Evolutionary conservation across 1,139 yeast species (phyloP).

Genomic region (Trichomonascaceae sp.): DNA sequence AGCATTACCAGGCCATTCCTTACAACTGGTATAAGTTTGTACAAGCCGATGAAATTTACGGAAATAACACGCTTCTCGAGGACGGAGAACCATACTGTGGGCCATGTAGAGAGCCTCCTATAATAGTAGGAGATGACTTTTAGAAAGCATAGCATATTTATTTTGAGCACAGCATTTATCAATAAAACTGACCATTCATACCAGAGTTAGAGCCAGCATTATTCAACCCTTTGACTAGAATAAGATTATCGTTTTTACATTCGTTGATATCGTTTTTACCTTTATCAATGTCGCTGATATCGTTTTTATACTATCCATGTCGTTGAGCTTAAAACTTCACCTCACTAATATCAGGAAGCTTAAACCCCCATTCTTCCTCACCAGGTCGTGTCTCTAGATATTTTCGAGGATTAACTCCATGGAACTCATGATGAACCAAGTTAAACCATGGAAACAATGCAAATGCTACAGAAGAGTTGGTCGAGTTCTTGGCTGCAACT

Average conservation of each 20-base stretch:
- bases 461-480: conserved; percentile 57
- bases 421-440: conserved; percentile 74
- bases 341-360: conserved; percentile 17
- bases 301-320: no score
- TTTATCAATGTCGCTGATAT: no score
- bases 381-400: conserved; percentile 60
- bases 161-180: neutral
- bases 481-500: conserved; percentile 74
- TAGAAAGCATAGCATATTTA: neutral
- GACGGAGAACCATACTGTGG: conserved; percentile 6
- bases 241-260: no score
- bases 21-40: conserved; percentile 8
- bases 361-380: conserved; percentile 38
- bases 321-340: conserved; percentile 10
- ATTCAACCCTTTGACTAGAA: no score
- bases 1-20: conserved; percentile 4
- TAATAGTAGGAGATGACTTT: neutral
- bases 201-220: neutral
- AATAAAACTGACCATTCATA: neutral
- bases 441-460: conserved; percentile 80
- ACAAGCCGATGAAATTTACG: conserved; percentile 9
- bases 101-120: conserved; percentile 2
- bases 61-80: conserved; percentile 1
- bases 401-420: conserved; percentile 66
- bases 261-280: no score